Percentiles rank a stretch among this genome's conserved stretches.
These are phyloP conservation scores for Mycena alexandri DNA, from an alignment of 768 basidiomycete species.

Conservation along the genomic window DNA sequence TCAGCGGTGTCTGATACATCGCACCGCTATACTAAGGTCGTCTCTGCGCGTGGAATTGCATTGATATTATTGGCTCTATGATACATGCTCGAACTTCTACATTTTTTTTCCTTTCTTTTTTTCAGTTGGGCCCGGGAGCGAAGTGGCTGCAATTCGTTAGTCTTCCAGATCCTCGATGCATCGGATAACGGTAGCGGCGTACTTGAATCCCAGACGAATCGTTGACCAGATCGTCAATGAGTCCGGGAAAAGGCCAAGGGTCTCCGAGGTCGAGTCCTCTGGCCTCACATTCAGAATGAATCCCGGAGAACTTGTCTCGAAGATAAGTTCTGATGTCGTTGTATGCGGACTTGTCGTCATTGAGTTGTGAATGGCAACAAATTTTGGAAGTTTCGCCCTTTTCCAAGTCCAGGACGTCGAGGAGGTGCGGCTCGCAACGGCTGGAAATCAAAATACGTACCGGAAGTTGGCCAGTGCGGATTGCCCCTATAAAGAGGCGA, in stretches of 20 bases:
- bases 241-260: background rate
- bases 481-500: background rate
- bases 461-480: background rate
- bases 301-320: conserved; percentile 3
- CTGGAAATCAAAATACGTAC: conserved; percentile 8
- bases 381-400: background rate
- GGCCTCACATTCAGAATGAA: conserved; percentile 1
- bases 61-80: too few relatives aligned
- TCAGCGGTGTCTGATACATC: too few relatives aligned
- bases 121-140: too few relatives aligned
- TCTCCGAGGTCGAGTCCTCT: background rate
- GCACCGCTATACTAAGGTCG: too few relatives aligned
- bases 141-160: too few relatives aligned
- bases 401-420: background rate
- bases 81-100: too few relatives aligned
- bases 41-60: too few relatives aligned
- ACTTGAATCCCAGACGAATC: conserved; percentile 16
- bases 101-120: too few relatives aligned
- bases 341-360: conserved; percentile 1
- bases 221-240: background rate
- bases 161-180: too few relatives aligned
- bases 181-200: conserved; percentile 14
- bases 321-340: background rate
- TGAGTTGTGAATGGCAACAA: background rate
- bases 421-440: conserved; percentile 8